Base-by-base conservation (phyloP, 371 early-diverging fungal species). In the Neoconidiobolus thromboides region DNA sequence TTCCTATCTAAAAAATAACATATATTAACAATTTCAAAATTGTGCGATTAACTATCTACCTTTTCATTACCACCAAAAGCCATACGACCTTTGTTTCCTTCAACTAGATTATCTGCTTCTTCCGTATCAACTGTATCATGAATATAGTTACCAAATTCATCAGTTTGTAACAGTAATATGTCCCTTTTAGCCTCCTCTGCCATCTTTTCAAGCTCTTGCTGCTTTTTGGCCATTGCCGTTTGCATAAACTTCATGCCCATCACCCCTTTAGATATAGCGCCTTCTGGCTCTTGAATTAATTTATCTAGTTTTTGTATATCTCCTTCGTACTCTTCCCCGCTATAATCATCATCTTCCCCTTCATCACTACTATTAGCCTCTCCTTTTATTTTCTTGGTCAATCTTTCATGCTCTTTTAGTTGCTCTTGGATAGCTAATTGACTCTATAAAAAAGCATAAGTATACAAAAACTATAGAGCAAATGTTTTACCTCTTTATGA, bases 171-270 rank as follows among this genome's bases (percentile, higher is more conserved):
- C 68, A 67, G 48, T 65, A 68, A 26, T 48, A 61, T 38, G 63
- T 65, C 69, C 72, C 49, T 46, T 67, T 62, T 62, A 73, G 69
- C 42, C 58, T 71, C 69, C 36, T 67, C 68, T 3, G 71, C 64
- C 7, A 65, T 65, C 15, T 60, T 55, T 61, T 67, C 64, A 7
- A 79, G 74, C 26, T 70, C 65, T n/a, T 74, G 67, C 42, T 69
- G 63, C 52, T 79, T 69, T 48, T 74, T 66, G 60, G 81, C 71
- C 50, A 77, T 76, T 60, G 81, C 88, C 56, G 77, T 78, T 69
- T 89, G 87, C 96, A 96, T 96, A 65, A 96, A 96, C 71, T 95
- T 95, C 96, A 96, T 95, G 4, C 76, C 82, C 63, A 90, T 82
- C 41, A 96, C 62, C 26, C 92, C 93, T 73, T 86, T 91, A 55